Conservation (phyloP, 2,329 filamentous ascomycete genomes). For the Xylaria sp. region DNA sequence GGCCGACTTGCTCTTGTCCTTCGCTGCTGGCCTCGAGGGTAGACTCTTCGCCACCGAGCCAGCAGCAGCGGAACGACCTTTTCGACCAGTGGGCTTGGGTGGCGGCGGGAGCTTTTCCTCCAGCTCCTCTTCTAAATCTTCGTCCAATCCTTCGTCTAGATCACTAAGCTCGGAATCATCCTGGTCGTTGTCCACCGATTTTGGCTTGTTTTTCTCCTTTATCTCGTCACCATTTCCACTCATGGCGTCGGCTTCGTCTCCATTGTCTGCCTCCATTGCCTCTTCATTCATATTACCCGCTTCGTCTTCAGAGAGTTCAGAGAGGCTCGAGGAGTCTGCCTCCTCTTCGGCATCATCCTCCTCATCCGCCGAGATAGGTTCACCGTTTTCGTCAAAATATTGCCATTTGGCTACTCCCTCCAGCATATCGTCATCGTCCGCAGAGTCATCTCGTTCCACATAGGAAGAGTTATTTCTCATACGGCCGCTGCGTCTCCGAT, state of each 20-base stretch:
- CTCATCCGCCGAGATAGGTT: conserved; percentile 26
- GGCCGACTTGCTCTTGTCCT: conserved; percentile 25
- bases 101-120: conserved; percentile 20
- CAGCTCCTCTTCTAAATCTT: conserved; percentile 6
- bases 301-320: conserved; percentile 18
- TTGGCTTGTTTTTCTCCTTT: conserved; percentile 17
- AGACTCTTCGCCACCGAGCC: conserved; percentile 23
- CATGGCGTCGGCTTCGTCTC: conserved; percentile 21
- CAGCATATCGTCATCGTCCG: conserved; percentile 58
- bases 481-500: conserved; percentile 54
- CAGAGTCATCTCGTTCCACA: conserved; percentile 51
- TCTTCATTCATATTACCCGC: conserved; percentile 24
- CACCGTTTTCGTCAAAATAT: conserved; percentile 40
- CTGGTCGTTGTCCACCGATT: conserved; percentile 8
- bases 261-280: conserved; percentile 19
- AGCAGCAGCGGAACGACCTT: conserved; percentile 21
- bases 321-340: conserved; percentile 6
- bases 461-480: conserved; percentile 45
- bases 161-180: conserved; percentile 23
- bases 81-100: conserved; percentile 27
- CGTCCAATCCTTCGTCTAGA: conserved; percentile 16
- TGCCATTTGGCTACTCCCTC: conserved; percentile 56
- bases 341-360: conserved; percentile 22
- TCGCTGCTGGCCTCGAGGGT: conserved; percentile 27
- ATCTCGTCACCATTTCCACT: conserved; percentile 19